phyloP scores from a whole-genome alignment of 2,329 filamentous ascomycete species.

The Rhinocladiella mackenziei region DNA sequence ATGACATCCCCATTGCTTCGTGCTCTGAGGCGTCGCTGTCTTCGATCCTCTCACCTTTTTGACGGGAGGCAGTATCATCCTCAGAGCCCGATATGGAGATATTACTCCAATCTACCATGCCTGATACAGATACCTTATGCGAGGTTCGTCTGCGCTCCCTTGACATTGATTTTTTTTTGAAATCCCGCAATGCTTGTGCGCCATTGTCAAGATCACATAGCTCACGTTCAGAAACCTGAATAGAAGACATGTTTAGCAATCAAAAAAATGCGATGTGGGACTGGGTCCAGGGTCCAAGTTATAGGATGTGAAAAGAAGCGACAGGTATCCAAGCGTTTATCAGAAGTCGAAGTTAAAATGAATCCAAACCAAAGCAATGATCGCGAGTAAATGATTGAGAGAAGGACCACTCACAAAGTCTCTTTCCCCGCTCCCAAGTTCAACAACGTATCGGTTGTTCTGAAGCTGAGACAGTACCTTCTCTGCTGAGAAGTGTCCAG shows the following conservation, averaged over 20 bases:
- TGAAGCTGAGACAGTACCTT: constrained; percentile 33
- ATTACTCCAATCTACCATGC: constrained; percentile 14
- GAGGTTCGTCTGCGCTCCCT: constrained; percentile 3
- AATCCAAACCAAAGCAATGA: neutral
- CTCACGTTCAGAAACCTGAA: constrained; percentile 17
- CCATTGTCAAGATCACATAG: constrained; percentile 19
- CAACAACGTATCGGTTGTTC: constrained; percentile 33
- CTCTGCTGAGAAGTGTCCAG: constrained; percentile 37
- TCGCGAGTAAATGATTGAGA: neutral
- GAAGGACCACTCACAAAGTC: constrained; percentile 33
- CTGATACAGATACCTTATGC: neutral
- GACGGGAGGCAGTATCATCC: constrained; percentile 6
- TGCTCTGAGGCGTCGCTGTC: constrained; percentile 6
- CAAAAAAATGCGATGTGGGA: neutral
- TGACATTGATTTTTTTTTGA: constrained; percentile 4
- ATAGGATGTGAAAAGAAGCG: neutral
- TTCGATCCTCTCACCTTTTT: constrained; percentile 5
- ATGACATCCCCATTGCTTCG: constrained; percentile 1
- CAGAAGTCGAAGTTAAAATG: too few relatives aligned
- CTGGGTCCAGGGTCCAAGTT: neutral
- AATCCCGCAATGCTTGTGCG: constrained; percentile 10
- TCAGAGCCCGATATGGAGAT: constrained; percentile 25
- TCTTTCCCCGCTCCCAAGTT: constrained; percentile 37
- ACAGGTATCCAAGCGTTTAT: neutral
- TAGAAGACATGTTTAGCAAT: constrained; percentile 3